Conservation (phyloP, 2,329 filamentous ascomycete genomes). For the Lecanicillium sp. region DNA sequence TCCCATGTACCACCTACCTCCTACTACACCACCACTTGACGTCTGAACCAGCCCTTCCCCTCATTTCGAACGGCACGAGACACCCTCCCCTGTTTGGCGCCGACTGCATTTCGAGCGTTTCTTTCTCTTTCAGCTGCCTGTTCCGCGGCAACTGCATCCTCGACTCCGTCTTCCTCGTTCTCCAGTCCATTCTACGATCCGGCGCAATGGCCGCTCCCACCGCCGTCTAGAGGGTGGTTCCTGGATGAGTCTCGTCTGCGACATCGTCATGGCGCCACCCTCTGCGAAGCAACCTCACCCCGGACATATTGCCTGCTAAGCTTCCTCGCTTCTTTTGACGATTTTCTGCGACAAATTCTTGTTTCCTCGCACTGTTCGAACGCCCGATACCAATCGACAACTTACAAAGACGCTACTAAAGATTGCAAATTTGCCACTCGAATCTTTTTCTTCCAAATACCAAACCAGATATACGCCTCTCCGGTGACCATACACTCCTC, state of each 20-base stretch:
- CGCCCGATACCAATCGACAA: neutral
- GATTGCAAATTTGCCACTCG: conserved; percentile 8
- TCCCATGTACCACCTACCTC: too few species aligned
- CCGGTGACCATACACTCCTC: conserved; percentile 2
- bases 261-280: conserved; percentile 52
- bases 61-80: conserved; percentile 8
- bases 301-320: conserved; percentile 2
- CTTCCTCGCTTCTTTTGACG: neutral
- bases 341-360: too few species aligned
- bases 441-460: neutral
- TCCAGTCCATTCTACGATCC: neutral
- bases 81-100: neutral
- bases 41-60: neutral
- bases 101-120: neutral
- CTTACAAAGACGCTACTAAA: neutral
- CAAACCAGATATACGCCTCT: conserved; percentile 5
- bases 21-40: neutral
- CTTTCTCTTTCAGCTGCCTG: neutral
- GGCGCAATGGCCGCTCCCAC: conserved; percentile 32
- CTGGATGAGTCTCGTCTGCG: conserved; percentile 27
- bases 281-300: conserved; percentile 33
- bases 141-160: neutral
- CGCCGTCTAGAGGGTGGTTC: conserved; percentile 51
- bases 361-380: too few species aligned
- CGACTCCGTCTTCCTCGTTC: neutral